Base-by-base conservation (phyloP, 2,329 filamentous ascomycete genomes). In the Neofusicoccum sp. region DNA sequence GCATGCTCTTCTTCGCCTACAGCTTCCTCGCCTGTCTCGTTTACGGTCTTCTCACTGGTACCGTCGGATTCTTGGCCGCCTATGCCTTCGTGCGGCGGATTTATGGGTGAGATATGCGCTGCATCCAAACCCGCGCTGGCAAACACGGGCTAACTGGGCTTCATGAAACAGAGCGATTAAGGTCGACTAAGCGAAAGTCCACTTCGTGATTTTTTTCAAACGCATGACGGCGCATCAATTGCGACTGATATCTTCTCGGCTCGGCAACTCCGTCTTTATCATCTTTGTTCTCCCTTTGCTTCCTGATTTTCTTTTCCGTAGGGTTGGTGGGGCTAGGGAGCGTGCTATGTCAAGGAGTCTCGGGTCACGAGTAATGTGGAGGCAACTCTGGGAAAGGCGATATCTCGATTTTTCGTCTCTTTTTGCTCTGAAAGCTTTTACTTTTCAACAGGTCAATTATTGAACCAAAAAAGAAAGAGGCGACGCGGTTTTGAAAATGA, bases 61-160 rank as follows among this genome's bases (percentile, higher is more conserved):
- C 91, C 0, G 84, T 96, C 59, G 91, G 91, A 2, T 96, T 96
- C 74, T 74, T 96, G 75, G 88, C 89, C 41, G 89, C 90, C 5
- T 96, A 95, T 77, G 84, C 87, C 1, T 96, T 96, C 79, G 86
- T 96, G 60, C 81, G 90, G 70, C 85, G 88, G 71, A 92, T 96
- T 70, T 96, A 95, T 73, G 85, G 85, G 86, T 90, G 73, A 78
- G 86, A 78, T 3, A 14, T n/a, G 9, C 6, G n/a, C n/a, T 28
- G 12, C 11, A 14, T 38, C 7, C 9, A 28, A 8, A n/a, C 12
- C 1, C 24, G 4, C 2, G 9, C n/a, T 28, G 5, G 6, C 6
- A 20, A 20, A 41, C 11, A 16, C 11, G 12, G 44, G 26, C 44
- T 62, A 26, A 58, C n/a, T 1, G 9, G 11, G 2, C 4, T 6